Evolutionary conservation across 305 asterid genomes (phyloP).

Genomic region (Withania somnifera): DNA sequence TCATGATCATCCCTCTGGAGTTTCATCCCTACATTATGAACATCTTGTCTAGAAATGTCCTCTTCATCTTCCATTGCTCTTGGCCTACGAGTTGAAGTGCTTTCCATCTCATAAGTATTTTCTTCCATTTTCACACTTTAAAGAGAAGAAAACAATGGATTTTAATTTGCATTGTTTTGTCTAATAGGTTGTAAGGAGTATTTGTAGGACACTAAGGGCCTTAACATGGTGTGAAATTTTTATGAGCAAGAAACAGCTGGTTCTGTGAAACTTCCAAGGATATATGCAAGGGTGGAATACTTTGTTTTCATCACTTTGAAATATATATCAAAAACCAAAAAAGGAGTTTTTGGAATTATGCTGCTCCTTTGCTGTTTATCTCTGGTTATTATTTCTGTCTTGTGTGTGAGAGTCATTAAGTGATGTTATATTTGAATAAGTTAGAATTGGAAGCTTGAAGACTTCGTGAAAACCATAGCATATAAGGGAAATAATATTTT

Average conservation of each 20-base stretch:
- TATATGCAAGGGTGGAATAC: background rate
- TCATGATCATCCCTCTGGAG: constrained; percentile 14
- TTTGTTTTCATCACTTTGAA: background rate
- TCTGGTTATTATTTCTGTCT: background rate
- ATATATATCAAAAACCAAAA: background rate
- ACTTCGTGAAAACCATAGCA: background rate
- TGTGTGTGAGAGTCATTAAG: background rate
- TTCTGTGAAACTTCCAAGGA: background rate
- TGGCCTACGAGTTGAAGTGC: constrained; percentile 4
- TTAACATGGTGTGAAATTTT: background rate
- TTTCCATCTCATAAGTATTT: background rate
- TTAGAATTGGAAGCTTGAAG: background rate
- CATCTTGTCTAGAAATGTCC: constrained; percentile 29
- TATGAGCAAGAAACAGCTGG: background rate
- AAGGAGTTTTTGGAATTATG: background rate
- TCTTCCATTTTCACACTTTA: background rate
- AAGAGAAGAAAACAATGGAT: background rate
- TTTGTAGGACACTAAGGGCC: background rate
- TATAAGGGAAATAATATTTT: background rate
- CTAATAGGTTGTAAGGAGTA: background rate
- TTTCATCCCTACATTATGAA: constrained; percentile 17
- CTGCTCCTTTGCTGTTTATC: background rate
- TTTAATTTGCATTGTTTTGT: background rate
- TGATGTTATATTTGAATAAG: background rate
- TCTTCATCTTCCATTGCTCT: constrained; percentile 16